Base-by-base conservation (phyloP, 495 filamentous ascomycete genomes). In the Apiosordaria backusii region DNA sequence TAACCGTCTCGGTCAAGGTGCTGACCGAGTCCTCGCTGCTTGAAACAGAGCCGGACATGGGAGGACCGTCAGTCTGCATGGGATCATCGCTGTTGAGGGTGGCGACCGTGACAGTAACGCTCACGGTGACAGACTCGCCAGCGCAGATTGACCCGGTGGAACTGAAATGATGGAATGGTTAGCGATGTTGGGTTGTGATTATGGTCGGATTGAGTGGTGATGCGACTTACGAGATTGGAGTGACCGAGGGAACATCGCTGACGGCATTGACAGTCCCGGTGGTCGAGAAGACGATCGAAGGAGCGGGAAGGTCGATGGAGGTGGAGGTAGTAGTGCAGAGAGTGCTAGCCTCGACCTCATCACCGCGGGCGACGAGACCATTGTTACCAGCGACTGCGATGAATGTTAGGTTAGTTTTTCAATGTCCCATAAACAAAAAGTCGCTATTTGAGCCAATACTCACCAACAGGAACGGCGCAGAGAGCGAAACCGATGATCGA, bases 31-130 rank as follows among this genome's bases (percentile, higher is more conserved):
- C 23, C 15, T 23, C 35, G 22, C 27, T 58, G 15, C 23, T 29
- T 16, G 24, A 50, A 21, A 25, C 4, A 52, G 50, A 15, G 5
- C 10, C 45, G 9, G 25, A 22, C 3, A 25, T 3, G 27, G 35
- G 6, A 7, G 50, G n/a, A 9, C 19, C 23, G 40, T 35, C 29
- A 22, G 23, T 40, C 2, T 22, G 15, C 45, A 61, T 50, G 15
- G 40, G 22, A 35, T 59, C 54, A 25, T 22, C n/a, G 22, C 65
- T 53, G 35, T 9, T 35, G 5, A 9, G 1, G 29, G 53, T 55
- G 53, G 59, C 65, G 19, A 65, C 29, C 5, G 54, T 66, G 54
- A 69, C 67, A 2, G 57, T 65, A 19, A 65, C 58, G 45, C 63
- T 65, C 23, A 65, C 59, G 35, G 60, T 65, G 35, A 60, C 23